Evolutionary conservation across 352 stramenopile species (phyloP), one percentile per base, ranked within the genome.

Genomic region (Globisporangium megalacanthum): DNA sequence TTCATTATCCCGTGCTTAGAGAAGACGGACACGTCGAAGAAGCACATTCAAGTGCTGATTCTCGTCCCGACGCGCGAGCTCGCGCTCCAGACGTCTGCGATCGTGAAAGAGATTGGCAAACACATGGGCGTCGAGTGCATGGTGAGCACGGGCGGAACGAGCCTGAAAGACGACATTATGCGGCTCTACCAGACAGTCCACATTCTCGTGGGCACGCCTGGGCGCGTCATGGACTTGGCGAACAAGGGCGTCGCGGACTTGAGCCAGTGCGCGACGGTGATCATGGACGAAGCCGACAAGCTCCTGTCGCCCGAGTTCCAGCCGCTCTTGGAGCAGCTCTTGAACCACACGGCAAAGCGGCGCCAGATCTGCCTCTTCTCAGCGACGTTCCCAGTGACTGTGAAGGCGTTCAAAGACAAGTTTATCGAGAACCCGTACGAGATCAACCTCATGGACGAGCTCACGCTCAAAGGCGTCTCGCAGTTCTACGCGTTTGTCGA

Each of bases 261-360:
- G 41, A 97, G 86, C 58, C 85, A 98, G 58, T 98, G 96, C 74
- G 88, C 86, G 53, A 99, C 96, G 1, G 94, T 99, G 48, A 97
- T 99, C 61, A 98, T 99, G 94, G 97, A 99, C 69, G 97, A 99
- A 86, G 97, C 97, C 13, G 97, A 99, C 77, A 99, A 99, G 76
- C 78, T 99, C 42, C 82, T 99, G 8, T 99, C 95, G 2, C 92
- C 96, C 13, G 97, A 99, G 69, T 99, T 99, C 68, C 92, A 99
- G 71, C 94, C 93, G 7, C 86, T 99, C 44, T 75, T 99, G 35
- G 97, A 99, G 79, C 88, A 99, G 68, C 84, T 99, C 48, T 69
- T 99, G n/a, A 98, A 95, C 68, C 75, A 95, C 69, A 92, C 82
- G 51, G 70, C 96, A 42, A 86, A 91, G 60, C 83, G 96, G 22